phyloP scores from a whole-genome alignment of 2,329 filamentous ascomycete genomes.

The Epichloe glyceriae region DNA sequence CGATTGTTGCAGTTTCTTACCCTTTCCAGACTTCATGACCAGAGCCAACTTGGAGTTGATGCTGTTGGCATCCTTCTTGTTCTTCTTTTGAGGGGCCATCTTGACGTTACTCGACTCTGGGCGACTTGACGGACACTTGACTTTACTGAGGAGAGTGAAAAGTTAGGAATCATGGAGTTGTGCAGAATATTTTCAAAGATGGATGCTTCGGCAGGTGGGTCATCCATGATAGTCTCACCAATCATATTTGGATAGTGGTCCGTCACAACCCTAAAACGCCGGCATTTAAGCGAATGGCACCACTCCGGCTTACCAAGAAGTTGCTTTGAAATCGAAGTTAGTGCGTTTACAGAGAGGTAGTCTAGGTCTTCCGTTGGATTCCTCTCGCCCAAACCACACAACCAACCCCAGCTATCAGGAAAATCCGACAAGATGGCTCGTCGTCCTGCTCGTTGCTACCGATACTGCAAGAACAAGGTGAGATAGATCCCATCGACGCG shows the following conservation, averaged over 20 bases:
- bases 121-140: slow-evolving; percentile 15
- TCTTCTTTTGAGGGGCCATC: slow-evolving; percentile 63
- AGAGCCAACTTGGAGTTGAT: slow-evolving; percentile 49
- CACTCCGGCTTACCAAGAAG: slow-evolving; percentile 16
- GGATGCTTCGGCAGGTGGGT: background rate
- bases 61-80: slow-evolving; percentile 72
- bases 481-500: slow-evolving; percentile 24
- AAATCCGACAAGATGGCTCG: slow-evolving; percentile 88
- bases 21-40: slow-evolving; percentile 57
- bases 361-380: slow-evolving; percentile 15
- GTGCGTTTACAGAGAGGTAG: slow-evolving; percentile 18
- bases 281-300: slow-evolving; percentile 23
- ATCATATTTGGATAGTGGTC: background rate
- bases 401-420: slow-evolving; percentile 19
- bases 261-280: slow-evolving; percentile 26
- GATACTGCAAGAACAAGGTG: slow-evolving; percentile 99
- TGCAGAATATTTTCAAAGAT: background rate
- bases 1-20: slow-evolving; percentile 37
- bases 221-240: background rate
- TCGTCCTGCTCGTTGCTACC: slow-evolving; percentile 98
- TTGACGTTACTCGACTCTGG: slow-evolving; percentile 28
- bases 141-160: slow-evolving; percentile 12
- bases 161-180: too few species aligned
- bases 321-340: slow-evolving; percentile 43
- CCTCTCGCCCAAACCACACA: slow-evolving; percentile 23